These are phyloP conservation scores for Calocybe cyanea DNA, from an alignment of 768 basidiomycete species.

Conservation along the genomic window DNA sequence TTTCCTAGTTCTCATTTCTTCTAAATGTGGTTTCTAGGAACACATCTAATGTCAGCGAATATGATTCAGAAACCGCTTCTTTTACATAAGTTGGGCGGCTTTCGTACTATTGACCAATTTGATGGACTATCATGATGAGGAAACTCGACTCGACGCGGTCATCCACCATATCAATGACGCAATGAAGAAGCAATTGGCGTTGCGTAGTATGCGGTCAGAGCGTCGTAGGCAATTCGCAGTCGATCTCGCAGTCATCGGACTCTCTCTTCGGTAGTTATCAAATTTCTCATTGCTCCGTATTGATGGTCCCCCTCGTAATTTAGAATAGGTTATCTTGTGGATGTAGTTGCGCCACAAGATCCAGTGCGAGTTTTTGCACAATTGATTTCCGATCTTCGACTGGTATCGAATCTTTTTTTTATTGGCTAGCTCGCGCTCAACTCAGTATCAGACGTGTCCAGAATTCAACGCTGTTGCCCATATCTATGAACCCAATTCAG, in stretches of 20 bases:
- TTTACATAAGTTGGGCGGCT: too few relatives aligned
- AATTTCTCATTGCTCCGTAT: neutral
- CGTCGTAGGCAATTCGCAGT: slow-evolving; percentile 28
- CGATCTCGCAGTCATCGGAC: slow-evolving; percentile 40
- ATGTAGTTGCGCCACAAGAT: slow-evolving; percentile 34
- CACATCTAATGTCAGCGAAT: too few relatives aligned
- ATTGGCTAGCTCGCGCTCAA: neutral
- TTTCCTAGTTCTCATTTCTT: too few relatives aligned
- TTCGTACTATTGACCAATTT: too few relatives aligned
- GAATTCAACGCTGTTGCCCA: slow-evolving; percentile 40
- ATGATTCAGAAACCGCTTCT: too few relatives aligned
- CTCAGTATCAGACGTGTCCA: slow-evolving; percentile 2
- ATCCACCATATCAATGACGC: slow-evolving; percentile 9
- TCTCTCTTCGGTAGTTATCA: slow-evolving; percentile 33
- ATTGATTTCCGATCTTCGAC: slow-evolving; percentile 36
- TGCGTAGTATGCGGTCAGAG: slow-evolving; percentile 14
- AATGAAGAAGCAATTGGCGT: slow-evolving; percentile 3
- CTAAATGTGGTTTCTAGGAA: too few relatives aligned
- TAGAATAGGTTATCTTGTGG: slow-evolving; percentile 51
- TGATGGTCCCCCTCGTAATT: neutral
- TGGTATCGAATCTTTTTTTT: slow-evolving; percentile 21
- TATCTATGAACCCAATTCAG: slow-evolving; percentile 40
- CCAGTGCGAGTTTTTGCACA: slow-evolving; percentile 29
- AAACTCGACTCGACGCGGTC: slow-evolving; percentile 5
- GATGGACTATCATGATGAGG: too few relatives aligned